A percentile compares a stretch with the other conserved stretches of the same genome.
phyloP scores from a whole-genome alignment of 2,329 filamentous ascomycete genomes.

The Arthrobotrys conoides region DNA sequence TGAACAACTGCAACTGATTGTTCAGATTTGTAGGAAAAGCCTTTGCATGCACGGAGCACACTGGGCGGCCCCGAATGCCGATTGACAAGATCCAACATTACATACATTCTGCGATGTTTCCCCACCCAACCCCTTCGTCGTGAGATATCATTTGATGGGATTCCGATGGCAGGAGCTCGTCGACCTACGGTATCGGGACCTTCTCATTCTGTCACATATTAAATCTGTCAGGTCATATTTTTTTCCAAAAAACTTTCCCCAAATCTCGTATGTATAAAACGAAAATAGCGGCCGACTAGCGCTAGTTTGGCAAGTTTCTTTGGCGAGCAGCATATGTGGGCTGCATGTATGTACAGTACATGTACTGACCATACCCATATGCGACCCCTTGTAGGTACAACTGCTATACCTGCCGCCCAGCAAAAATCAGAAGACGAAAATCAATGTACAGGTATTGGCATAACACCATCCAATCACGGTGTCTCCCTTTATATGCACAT shows the following conservation, averaged over 20 bases:
- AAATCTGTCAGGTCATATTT: slow-evolving; percentile 18
- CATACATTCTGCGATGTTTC: slow-evolving; percentile 17
- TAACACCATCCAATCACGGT: slow-evolving; percentile 19
- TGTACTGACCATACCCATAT: slow-evolving; percentile 22
- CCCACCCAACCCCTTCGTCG: slow-evolving; percentile 43
- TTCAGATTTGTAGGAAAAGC: slow-evolving; percentile 14
- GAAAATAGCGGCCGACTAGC: slow-evolving; percentile 31
- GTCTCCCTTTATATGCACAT: slow-evolving; percentile 9
- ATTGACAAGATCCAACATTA: slow-evolving; percentile 29
- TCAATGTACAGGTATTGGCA: not conserved
- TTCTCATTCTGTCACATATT: slow-evolving; percentile 8
- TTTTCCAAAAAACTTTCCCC: slow-evolving; percentile 39
- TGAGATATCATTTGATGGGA: slow-evolving; percentile 40
- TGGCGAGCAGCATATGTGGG: slow-evolving; percentile 26
- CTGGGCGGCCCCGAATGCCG: slow-evolving; percentile 2
- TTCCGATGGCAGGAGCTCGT: slow-evolving; percentile 34
- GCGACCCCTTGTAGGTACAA: slow-evolving; percentile 6
- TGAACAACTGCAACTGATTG: slow-evolving; percentile 6
- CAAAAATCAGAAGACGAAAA: slow-evolving; percentile 1
- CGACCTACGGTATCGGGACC: not conserved
- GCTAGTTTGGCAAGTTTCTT: slow-evolving; percentile 14
- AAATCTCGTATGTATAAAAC: slow-evolving; percentile 11
- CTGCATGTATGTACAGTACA: slow-evolving; percentile 34
- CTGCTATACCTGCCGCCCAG: slow-evolving; percentile 11
- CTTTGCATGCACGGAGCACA: not conserved